Evolutionary conservation across 2,329 filamentous ascomycete genomes (phyloP), one percentile per base, ranked within the genome.

Genomic region (Colletotrichum horii): DNA sequence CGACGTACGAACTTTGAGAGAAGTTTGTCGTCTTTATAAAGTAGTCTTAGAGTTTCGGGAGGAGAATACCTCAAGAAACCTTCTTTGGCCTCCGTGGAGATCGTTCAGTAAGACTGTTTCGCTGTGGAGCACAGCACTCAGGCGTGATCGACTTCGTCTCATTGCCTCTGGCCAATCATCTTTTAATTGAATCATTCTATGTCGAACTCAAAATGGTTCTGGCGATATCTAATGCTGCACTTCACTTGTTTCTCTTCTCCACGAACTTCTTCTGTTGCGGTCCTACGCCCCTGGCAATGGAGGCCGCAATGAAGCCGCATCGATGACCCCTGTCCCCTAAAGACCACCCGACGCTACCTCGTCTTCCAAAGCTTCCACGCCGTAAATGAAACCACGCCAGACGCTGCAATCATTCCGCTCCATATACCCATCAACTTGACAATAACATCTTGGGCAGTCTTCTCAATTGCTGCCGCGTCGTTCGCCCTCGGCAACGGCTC

Each of bases 401-500:
- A 64, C 5, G 60, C 30, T 4, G 30, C 26, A 3, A 67, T 11
- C 6, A 67, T 56, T 7, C 26, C 43, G 19, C 26, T 32, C 65
- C 43, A 67, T 19, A 67, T 56, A 6, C 19, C 28, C 43, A 56
- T n/a, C 43, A 67, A 2, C 19, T 55, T 67, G 19, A 52, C 16
- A 30, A 67, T 56, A 6, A 67, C 43, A 3, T 67, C 65, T 8
- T 48, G 34, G 8, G 62, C 62, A 4, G 62, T 26, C 16, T 38
- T 43, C 24, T 67, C 65, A 26, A 30, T 48, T 11, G 65, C 43
- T 24, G 65, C 38, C 11, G 65, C 52, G 8, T 70, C 58, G 36
- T 79, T 77, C 2, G 69, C 56, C 19, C 67, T 75, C 2, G 79
- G 80, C 61, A 81, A 78, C 7, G 74, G 52, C 22, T 30, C 71